Evolutionary conservation across 768 basidiomycete species (phyloP).

Genomic region (Clitopilus hobsonii): DNA sequence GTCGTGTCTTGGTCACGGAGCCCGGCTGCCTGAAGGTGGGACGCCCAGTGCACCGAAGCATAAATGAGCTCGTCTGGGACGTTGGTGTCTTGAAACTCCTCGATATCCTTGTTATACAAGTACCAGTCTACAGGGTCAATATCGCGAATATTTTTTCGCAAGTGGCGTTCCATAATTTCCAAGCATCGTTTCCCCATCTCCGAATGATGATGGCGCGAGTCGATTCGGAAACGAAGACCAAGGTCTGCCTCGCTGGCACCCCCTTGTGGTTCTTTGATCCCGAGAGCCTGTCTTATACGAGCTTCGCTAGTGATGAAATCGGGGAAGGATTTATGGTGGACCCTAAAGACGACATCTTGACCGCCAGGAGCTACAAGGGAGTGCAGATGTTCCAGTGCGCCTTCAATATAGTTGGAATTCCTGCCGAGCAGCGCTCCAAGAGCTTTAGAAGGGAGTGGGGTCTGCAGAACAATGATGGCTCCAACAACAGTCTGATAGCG

Average conservation of each 20-base stretch:
- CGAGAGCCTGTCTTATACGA: not conserved
- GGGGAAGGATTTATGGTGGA: not conserved
- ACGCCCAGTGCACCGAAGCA: not conserved
- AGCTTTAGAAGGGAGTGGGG: not conserved
- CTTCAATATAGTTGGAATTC: not conserved
- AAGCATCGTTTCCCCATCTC: not conserved
- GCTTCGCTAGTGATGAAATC: not conserved
- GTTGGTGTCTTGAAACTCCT: not conserved
- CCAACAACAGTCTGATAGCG: not conserved
- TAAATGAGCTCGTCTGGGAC: not conserved
- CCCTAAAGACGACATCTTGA: not conserved
- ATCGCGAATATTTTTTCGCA: not conserved
- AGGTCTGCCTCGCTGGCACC: not conserved
- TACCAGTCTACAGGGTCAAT: not conserved
- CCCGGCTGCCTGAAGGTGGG: not conserved
- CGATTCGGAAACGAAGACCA: not conserved
- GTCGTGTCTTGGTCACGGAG: not conserved
- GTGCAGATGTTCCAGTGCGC: not conserved
- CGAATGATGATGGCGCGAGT: not conserved
- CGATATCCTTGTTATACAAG: not conserved
- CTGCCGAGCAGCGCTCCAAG: not conserved
- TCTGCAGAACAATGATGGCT: not conserved
- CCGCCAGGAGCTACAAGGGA: not conserved
- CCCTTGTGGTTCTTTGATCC: not conserved
- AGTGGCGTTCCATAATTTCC: not conserved